Evolutionary conservation across 2,329 filamentous ascomycete species (phyloP).

Genomic region (Cercospora janseana): DNA sequence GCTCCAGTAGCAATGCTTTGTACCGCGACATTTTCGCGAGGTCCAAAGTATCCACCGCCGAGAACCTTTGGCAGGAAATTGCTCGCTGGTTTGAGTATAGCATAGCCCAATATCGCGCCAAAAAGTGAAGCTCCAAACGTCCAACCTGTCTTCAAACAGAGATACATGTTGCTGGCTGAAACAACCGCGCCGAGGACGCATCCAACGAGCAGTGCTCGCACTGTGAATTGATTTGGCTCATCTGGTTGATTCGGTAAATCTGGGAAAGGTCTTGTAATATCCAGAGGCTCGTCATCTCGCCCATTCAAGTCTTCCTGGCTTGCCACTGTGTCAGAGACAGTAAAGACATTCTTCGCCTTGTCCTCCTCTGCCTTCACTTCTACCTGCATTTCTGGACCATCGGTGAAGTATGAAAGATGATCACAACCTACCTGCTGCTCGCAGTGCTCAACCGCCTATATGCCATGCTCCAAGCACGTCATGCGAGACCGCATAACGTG

Average conservation of each 20-base stretch:
- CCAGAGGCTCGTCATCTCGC: conserved; percentile 7
- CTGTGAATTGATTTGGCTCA: conserved; percentile 42
- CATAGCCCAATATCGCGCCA: conserved; percentile 57
- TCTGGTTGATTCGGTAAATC: conserved; percentile 14
- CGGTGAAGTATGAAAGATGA: background rate
- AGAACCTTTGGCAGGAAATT: conserved; percentile 35
- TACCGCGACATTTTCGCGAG: conserved; percentile 57
- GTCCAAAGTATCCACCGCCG: conserved; percentile 55
- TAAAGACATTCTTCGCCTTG: conserved; percentile 5
- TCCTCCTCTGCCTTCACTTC: background rate
- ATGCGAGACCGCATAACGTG: conserved; percentile 5
- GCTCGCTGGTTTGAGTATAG: conserved; percentile 32
- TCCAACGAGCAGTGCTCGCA: conserved; percentile 56
- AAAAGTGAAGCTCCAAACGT: conserved; percentile 40
- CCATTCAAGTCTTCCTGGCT: conserved; percentile 1
- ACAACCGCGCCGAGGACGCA: conserved; percentile 57
- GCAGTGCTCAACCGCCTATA: conserved; percentile 8
- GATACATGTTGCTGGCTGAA: conserved; percentile 60
- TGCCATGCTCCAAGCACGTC: conserved; percentile 7
- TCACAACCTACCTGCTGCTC: background rate
- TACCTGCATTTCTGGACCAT: background rate
- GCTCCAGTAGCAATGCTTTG: conserved; percentile 53
- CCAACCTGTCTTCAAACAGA: conserved; percentile 51
- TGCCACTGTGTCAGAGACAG: conserved; percentile 1
- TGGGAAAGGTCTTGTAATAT: conserved; percentile 14